Evolutionary conservation across 2,329 filamentous ascomycete genomes (phyloP), one percentile per base, ranked within the genome.

Genomic region (Aspergillus fumigatiaffinis): DNA sequence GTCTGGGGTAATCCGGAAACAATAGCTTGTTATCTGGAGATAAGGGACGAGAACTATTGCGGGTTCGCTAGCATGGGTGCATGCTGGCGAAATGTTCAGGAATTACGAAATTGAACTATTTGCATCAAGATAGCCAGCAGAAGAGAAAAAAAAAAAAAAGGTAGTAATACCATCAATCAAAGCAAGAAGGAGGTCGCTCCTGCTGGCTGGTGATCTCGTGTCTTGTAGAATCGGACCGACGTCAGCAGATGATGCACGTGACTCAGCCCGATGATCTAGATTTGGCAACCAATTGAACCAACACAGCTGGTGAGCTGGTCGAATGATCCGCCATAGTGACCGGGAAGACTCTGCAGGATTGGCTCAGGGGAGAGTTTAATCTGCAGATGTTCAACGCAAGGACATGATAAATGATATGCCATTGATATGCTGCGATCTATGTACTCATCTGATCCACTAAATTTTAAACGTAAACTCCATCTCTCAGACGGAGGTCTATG

Each of bases 211-310:
- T 41, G 23, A 35, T 47, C 51, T 21, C 17, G 41, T 29, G 35
- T 47, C 21, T 47, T 47, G 23, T 25, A 9, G 28, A 38, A 23
- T 25, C 17, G 29, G 3, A 58, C 61, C 20, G 63, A 62, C 35
- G 58, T 58, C 51, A 55, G 54, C 50, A 51, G 50, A 20, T 5
- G 12, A 38, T 9, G 9, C 50, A 51, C 50, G 50, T 51, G 50
- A 35, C 49, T 26, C 25, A 23, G 17, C 20, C n/a, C 14, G 12
- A 26, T 38, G 49, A 20, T 50, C 26, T 23, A 14, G 49, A 20
- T 50, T 14, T 14, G 26, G 6, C 26, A 12, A 6, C n/a, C 25
- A 26, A 26, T 26, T 26, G 25, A 26, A 26, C 25, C 3, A 29
- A n/a, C 32, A 4, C 5, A 17, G 14, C 12, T 32, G 29, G 29